Conservation (phyloP, 495 filamentous ascomycete species). For the Penicillium lividum region DNA sequence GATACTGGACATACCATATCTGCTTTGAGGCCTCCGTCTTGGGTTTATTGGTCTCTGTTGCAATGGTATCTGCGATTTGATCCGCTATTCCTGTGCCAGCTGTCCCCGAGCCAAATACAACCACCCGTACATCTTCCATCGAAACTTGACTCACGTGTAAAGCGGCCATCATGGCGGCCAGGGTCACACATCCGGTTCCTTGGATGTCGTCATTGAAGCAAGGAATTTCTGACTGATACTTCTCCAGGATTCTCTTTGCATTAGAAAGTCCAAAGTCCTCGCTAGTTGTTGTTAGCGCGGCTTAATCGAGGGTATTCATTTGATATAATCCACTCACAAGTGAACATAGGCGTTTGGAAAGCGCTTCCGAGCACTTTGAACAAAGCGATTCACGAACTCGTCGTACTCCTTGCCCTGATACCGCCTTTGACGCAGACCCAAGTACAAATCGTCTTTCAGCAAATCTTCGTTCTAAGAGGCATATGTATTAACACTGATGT, state of each 20-base stretch:
- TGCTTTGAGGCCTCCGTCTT: constrained; percentile 77
- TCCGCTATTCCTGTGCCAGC: constrained; percentile 87
- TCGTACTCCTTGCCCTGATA: constrained; percentile 76
- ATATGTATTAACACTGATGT: not conserved
- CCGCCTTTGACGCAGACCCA: constrained; percentile 69
- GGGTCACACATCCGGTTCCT: constrained; percentile 83
- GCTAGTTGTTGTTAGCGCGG: constrained; percentile 17
- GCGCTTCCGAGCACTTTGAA: constrained; percentile 61
- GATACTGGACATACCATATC: constrained; percentile 61
- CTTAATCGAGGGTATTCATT: not conserved
- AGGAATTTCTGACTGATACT: constrained; percentile 66
- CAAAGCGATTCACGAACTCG: constrained; percentile 72
- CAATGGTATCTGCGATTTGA: constrained; percentile 77
- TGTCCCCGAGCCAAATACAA: constrained; percentile 81
- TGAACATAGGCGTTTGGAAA: constrained; percentile 85
- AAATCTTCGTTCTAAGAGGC: constrained; percentile 64
- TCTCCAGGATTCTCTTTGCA: constrained; percentile 69
- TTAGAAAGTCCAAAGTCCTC: constrained; percentile 63
- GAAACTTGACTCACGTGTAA: constrained; percentile 67
- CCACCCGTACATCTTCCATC: constrained; percentile 64
- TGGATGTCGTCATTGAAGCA: constrained; percentile 96
- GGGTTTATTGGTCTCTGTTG: constrained; percentile 62
- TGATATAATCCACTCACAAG: constrained; percentile 50
- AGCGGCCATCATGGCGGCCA: constrained; percentile 76
- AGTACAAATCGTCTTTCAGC: constrained; percentile 77